These are phyloP conservation scores for Lathyrus tuberosus DNA, from an alignment of 306 rosid species.

Conservation along the genomic window DNA sequence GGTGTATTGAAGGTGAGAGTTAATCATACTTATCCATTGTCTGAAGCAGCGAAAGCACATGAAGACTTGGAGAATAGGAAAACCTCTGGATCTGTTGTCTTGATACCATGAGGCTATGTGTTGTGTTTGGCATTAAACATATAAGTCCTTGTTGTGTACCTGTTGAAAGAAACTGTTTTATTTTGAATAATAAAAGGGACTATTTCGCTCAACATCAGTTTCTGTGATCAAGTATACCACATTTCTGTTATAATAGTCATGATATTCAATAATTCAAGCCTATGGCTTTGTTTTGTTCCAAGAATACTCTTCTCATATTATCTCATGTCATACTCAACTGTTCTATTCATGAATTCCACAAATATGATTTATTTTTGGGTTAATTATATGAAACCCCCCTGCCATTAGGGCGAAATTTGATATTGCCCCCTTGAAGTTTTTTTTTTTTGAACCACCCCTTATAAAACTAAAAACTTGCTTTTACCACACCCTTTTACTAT, in stretches of 20 bases:
- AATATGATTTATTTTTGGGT: too few species aligned
- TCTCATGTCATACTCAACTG: too few species aligned
- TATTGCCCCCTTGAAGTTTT: too few species aligned
- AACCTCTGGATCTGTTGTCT: conserved; percentile 82
- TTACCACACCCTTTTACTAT: too few species aligned
- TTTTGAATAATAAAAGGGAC: conserved; percentile 19
- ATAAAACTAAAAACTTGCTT: too few species aligned
- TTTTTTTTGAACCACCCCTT: too few species aligned
- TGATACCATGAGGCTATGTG: conserved; percentile 58
- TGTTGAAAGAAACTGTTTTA: conserved; percentile 10
- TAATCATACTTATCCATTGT: conserved; percentile 79
- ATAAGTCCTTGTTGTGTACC: conserved; percentile 10
- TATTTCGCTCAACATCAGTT: background rate
- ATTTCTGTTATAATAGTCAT: conserved; percentile 1
- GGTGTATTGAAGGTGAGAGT: conserved; percentile 72
- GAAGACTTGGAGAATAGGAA: conserved; percentile 74
- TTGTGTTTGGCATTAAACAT: background rate
- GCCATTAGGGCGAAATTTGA: too few species aligned
- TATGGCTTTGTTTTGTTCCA: too few species aligned
- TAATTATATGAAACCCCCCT: too few species aligned
- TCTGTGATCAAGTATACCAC: background rate
- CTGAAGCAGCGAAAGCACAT: conserved; percentile 80
- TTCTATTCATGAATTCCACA: too few species aligned
- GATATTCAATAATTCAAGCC: background rate
- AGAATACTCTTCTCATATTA: too few species aligned